Evolutionary conservation across 768 basidiomycete species (phyloP).

Genomic region (Boletus vermiculosoides): DNA sequence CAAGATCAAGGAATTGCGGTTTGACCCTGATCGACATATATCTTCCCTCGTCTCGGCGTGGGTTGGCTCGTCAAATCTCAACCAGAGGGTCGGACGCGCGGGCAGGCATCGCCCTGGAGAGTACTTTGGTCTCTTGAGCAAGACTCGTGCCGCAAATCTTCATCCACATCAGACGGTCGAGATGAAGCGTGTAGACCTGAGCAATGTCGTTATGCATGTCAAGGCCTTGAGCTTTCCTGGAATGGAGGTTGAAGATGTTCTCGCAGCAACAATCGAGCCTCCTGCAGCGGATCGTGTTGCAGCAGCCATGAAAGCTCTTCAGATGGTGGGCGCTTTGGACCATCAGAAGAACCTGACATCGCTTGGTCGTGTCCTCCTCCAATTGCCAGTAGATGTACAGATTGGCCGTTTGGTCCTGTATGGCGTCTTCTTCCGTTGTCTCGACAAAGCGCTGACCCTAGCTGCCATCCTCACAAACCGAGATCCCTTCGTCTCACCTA

Average conservation of each 20-base stretch:
- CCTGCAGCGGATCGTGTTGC: slow-evolving; percentile 73
- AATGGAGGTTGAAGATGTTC: slow-evolving; percentile 83
- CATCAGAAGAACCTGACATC: slow-evolving; percentile 73
- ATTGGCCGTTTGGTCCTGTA: slow-evolving; percentile 88
- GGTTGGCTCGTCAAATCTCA: slow-evolving; percentile 87
- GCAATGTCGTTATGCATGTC: slow-evolving; percentile 94
- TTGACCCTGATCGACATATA: slow-evolving; percentile 86
- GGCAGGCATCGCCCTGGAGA: slow-evolving; percentile 89
- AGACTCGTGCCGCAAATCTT: slow-evolving; percentile 55
- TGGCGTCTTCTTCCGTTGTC: slow-evolving; percentile 90
- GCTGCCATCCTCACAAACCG: slow-evolving; percentile 90
- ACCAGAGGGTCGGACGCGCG: slow-evolving; percentile 89
- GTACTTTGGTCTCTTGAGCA: slow-evolving; percentile 83
- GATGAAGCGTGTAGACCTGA: slow-evolving; percentile 89
- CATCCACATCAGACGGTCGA: slow-evolving; percentile 87
- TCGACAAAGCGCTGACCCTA: slow-evolving; percentile 82
- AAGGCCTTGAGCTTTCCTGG: slow-evolving; percentile 89
- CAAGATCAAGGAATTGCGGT: slow-evolving; percentile 84
- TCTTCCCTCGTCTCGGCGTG: slow-evolving; percentile 88
- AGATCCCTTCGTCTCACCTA: slow-evolving; percentile 86
- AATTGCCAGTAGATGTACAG: slow-evolving; percentile 86
- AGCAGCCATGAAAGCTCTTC: slow-evolving; percentile 75
- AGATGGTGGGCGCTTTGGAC: slow-evolving; percentile 88
- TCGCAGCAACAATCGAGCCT: slow-evolving; percentile 83
- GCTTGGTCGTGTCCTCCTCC: slow-evolving; percentile 83